phyloP scores from a whole-genome alignment of 192 early-diverging fungal genomes.

The Coemansia brasiliensis region DNA sequence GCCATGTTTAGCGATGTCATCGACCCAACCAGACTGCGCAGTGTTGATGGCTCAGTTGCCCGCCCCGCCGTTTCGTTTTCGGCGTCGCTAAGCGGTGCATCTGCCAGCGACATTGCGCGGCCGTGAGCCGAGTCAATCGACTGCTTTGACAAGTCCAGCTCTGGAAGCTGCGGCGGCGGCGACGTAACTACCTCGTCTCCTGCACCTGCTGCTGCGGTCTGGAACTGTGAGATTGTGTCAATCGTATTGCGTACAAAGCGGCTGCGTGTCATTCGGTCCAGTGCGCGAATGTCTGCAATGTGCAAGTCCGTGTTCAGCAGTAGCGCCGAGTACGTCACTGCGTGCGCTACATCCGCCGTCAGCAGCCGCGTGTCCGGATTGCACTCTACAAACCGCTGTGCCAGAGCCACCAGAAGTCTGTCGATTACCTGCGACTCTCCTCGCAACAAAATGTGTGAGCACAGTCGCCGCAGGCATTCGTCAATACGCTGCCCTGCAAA shows the following conservation, averaged over 20 bases:
- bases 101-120: not conserved
- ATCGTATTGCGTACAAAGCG: slow-evolving; percentile 76
- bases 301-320: slow-evolving; percentile 93
- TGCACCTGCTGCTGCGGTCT: slow-evolving; percentile 10
- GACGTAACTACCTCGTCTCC: slow-evolving; percentile 11
- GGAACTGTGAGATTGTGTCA: slow-evolving; percentile 53
- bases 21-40: slow-evolving; percentile 50
- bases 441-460: slow-evolving; percentile 75
- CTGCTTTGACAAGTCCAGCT: slow-evolving; percentile 48
- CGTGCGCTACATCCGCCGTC: slow-evolving; percentile 77
- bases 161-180: slow-evolving; percentile 49
- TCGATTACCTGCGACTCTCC: slow-evolving; percentile 94
- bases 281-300: slow-evolving; percentile 68
- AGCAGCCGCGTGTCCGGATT: slow-evolving; percentile 62
- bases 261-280: slow-evolving; percentile 72
- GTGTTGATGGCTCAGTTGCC: slow-evolving; percentile 11
- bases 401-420: slow-evolving; percentile 81
- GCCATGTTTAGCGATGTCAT: slow-evolving; percentile 46
- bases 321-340: slow-evolving; percentile 80
- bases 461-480: slow-evolving; percentile 75
- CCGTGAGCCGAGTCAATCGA: slow-evolving; percentile 33
- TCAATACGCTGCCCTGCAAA: slow-evolving; percentile 72
- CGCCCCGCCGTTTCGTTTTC: not conserved
- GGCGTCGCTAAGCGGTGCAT: slow-evolving; percentile 4
- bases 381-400: slow-evolving; percentile 80